Base-by-base conservation (phyloP, 495 filamentous ascomycete species). In the Penicillium manginii region DNA sequence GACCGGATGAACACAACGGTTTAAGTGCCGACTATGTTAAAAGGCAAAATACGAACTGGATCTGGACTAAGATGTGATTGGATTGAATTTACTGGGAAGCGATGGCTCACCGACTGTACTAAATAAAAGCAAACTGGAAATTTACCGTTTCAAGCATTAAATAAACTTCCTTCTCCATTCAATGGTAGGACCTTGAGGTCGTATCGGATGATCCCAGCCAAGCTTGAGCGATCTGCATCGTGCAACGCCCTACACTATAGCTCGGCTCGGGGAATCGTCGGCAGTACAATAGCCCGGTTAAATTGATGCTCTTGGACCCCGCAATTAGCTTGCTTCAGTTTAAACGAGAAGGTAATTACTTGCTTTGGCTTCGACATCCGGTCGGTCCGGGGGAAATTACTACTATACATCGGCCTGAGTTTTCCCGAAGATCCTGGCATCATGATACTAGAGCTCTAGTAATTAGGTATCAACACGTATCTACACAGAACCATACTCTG, bases 1-100 rank as follows among this genome's bases (percentile, higher is more conserved):
- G 75, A 77, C 58, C 69, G 71, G 11, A 71, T 73, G 57, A 78
- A 79, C 60, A 77, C 73, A 15, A 78, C 75, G 35, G 74, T 79
- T 49, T 79, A 73, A 54, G 17, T 9, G 3, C 8, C 12, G 12
- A n/a, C 26, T 29, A 39, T 1, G 12, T 39, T n/a, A n/a, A 39
- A 39, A 39, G 11, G 5, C 11, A 51, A 47, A 26, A 49, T 23
- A 14, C 2, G 33, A 11, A n/a, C 18, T n/a, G 55, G 23, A 21
- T 45, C 21, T 31, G 54, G 52, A 22, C 50, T 49, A 50, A 52
- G 32, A 53, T 50, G 48, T 57, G 21, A 33, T 55, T 18, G 40
- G 35, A 11, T 37, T 12, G 35, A 37, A 37, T 37, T 37, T 37
- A n/a, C 14, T 37, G 9, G 37, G 49, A 23, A 52, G 33, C 26